phyloP scores from a whole-genome alignment of 495 filamentous ascomycete species.

The Penicillium chermesinum region DNA sequence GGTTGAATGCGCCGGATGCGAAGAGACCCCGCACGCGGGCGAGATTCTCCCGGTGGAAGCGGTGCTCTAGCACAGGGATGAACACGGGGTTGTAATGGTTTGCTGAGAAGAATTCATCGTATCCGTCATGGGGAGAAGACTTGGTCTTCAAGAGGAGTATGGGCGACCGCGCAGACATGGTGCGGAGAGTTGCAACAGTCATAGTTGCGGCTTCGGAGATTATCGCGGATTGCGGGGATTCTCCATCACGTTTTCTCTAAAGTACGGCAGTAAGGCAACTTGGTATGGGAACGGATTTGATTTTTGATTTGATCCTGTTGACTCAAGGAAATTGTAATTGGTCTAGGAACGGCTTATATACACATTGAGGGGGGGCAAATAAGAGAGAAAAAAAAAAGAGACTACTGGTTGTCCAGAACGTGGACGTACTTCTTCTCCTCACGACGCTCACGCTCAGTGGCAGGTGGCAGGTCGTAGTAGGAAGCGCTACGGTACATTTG shows the following conservation, averaged over 20 bases:
- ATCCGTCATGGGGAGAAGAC: constrained; percentile 71
- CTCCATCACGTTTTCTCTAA: neutral
- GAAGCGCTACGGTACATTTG: constrained; percentile 76
- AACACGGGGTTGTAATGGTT: constrained; percentile 53
- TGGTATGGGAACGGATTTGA: neutral
- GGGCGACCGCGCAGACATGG: constrained; percentile 14
- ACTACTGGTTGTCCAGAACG: constrained; percentile 81
- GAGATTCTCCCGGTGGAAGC: constrained; percentile 46
- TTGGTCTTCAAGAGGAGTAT: constrained; percentile 84
- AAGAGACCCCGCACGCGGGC: constrained; percentile 39
- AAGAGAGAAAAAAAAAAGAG: constrained; percentile 35
- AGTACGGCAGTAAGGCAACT: neutral
- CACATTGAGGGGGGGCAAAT: constrained; percentile 24
- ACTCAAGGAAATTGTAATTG: constrained; percentile 37
- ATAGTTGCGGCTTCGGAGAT: neutral
- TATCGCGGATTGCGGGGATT: constrained; percentile 7
- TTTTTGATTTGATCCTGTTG: constrained; percentile 6
- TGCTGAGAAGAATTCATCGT: constrained; percentile 66
- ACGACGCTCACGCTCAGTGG: constrained; percentile 86
- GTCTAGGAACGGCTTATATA: constrained; percentile 39
- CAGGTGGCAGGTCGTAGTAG: constrained; percentile 88
- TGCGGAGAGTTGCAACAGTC: neutral
- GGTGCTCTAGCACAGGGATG: constrained; percentile 80
- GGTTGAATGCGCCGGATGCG: constrained; percentile 21
- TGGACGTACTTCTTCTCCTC: constrained; percentile 97